Evolutionary conservation across 345 rosid species (phyloP).

Genomic region (Aegle marmelos): DNA sequence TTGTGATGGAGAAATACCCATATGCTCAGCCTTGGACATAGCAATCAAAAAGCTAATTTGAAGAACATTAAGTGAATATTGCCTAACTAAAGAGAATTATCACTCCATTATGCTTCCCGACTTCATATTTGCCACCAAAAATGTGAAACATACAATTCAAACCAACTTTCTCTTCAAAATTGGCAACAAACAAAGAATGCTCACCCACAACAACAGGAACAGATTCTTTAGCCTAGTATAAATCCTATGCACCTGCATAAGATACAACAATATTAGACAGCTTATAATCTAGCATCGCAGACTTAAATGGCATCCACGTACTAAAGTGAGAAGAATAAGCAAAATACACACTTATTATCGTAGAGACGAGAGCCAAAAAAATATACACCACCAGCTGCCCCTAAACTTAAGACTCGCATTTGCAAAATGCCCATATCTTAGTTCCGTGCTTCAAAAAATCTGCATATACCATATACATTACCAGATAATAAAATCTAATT

Average conservation of each 20-base stretch:
- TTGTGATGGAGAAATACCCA: constrained; percentile 25
- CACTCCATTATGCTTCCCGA: constrained; percentile 1
- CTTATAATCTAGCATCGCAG: neutral
- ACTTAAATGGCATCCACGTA: neutral
- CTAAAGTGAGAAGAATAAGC: neutral
- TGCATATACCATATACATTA: neutral
- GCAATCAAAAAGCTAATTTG: constrained; percentile 6
- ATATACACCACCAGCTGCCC: neutral
- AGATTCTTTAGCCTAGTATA: neutral
- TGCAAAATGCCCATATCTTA: neutral
- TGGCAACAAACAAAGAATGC: neutral
- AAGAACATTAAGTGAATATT: neutral
- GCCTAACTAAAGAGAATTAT: neutral
- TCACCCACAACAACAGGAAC: neutral
- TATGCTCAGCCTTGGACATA: constrained; percentile 25
- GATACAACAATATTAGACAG: constrained; percentile 1
- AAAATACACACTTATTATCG: neutral
- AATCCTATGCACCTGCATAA: constrained; percentile 2
- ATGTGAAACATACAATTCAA: neutral
- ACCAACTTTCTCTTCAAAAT: constrained; percentile 10
- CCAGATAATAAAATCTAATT: neutral
- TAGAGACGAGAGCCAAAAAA: neutral
- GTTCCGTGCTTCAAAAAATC: neutral
- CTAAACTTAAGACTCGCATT: neutral
- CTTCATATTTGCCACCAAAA: neutral